phyloP scores from a whole-genome alignment of 2,329 filamentous ascomycete genomes.

The Fusarium graminum region DNA sequence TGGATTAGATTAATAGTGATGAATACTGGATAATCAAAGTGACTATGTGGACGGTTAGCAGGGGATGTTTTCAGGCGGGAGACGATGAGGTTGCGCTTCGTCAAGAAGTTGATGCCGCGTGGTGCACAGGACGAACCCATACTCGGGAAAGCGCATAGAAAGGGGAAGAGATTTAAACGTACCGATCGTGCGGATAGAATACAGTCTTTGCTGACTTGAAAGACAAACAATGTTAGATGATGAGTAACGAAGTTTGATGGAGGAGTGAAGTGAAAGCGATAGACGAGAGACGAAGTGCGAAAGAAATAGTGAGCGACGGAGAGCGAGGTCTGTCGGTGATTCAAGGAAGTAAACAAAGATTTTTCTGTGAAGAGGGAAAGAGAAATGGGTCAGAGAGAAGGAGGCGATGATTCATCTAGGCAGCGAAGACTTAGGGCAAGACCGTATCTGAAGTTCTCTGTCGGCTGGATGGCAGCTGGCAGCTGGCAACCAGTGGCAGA shows the following conservation, averaged over 20 bases:
- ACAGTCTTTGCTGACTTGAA: constrained; percentile 12
- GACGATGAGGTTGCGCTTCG: not conserved
- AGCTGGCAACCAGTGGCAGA: constrained; percentile 32
- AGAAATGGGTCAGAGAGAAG: constrained; percentile 4
- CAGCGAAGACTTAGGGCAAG: constrained; percentile 12
- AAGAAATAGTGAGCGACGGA: constrained; percentile 22
- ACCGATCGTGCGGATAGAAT: constrained; percentile 32
- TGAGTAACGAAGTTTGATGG: constrained; percentile 29
- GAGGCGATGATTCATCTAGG: constrained; percentile 39
- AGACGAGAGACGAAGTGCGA: constrained; percentile 27
- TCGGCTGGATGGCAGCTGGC: constrained; percentile 20
- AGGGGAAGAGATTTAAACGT: constrained; percentile 8
- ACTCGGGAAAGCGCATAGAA: not conserved
- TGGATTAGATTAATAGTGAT: constrained; percentile 23
- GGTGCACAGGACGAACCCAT: not conserved
- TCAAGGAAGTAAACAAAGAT: constrained; percentile 31
- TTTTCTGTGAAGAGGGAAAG: not conserved
- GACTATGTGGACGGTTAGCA: constrained; percentile 31
- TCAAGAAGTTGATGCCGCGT: not conserved
- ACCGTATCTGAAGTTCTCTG: constrained; percentile 13
- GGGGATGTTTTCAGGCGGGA: not conserved
- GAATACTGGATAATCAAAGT: constrained; percentile 37
- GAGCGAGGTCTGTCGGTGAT: constrained; percentile 15
- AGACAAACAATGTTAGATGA: constrained; percentile 34
- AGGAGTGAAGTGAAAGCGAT: constrained; percentile 25